phyloP scores from a whole-genome alignment of 2,329 filamentous ascomycete genomes.

The Penicillium vulpinum region DNA sequence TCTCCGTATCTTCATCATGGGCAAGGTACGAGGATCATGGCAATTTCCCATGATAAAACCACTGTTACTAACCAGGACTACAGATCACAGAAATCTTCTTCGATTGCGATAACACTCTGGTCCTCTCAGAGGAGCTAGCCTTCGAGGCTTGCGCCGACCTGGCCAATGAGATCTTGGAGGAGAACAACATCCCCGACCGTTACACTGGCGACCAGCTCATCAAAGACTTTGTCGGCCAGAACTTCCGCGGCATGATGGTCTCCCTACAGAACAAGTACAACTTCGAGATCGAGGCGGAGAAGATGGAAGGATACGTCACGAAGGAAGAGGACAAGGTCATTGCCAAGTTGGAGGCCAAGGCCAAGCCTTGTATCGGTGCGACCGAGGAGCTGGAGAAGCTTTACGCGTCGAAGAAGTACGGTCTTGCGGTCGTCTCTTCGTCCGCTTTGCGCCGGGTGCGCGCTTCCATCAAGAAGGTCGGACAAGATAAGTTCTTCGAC shows the following conservation, averaged over 20 bases:
- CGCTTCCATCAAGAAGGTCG: conserved; percentile 76
- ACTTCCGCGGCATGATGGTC: conserved; percentile 89
- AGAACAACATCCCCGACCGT: conserved; percentile 62
- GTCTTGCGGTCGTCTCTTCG: conserved; percentile 76
- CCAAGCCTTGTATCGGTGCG: conserved; percentile 68
- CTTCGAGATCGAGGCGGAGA: conserved; percentile 67
- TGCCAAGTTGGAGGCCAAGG: conserved; percentile 69
- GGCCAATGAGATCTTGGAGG: conserved; percentile 78
- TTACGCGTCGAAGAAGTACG: conserved; percentile 62
- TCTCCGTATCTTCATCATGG: conserved; percentile 28
- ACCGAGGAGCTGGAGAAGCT: conserved; percentile 68
- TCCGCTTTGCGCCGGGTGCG: conserved; percentile 75
- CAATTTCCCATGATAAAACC: conserved; percentile 3
- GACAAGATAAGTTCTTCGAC: conserved; percentile 78
- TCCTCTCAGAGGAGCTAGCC: conserved; percentile 84
- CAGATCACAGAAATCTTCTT: conserved; percentile 72
- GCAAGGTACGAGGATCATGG: conserved; percentile 32
- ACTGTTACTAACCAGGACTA: conserved; percentile 18
- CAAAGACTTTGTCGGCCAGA: conserved; percentile 85
- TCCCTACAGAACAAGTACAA: conserved; percentile 73
- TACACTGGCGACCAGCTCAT: conserved; percentile 81
- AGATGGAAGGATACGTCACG: conserved; percentile 72
- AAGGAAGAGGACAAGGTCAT: conserved; percentile 83
- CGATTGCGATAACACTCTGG: conserved; percentile 84
- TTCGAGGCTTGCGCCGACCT: conserved; percentile 89